Percentiles rank a stretch among this genome's conserved stretches.
Evolutionary conservation across 208 protist species (phyloP).

Genomic region (Acanthamoeba sp.): DNA sequence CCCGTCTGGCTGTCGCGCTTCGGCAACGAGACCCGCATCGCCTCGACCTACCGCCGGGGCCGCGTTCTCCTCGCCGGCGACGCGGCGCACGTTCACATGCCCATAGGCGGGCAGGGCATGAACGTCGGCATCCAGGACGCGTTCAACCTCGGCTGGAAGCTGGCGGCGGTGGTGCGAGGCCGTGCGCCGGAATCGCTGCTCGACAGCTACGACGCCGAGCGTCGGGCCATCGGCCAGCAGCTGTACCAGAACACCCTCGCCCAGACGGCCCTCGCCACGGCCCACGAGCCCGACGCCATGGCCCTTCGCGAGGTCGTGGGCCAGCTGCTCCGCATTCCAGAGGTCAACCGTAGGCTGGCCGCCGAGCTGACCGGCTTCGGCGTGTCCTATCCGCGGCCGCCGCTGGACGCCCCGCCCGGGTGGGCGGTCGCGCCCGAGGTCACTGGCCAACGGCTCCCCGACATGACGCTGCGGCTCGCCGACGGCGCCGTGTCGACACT

Average conservation of each 20-base stretch:
- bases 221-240: background rate
- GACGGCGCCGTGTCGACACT: background rate
- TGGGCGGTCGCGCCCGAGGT: background rate
- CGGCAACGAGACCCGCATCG: background rate
- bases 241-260: background rate
- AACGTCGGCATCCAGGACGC: slow-evolving; percentile 46
- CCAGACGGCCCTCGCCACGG: background rate
- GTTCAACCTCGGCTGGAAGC: slow-evolving; percentile 59
- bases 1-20: background rate
- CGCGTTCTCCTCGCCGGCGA: slow-evolving; percentile 38
- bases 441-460: background rate
- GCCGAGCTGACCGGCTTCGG: background rate
- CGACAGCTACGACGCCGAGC: slow-evolving; percentile 7
- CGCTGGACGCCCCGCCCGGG: background rate
- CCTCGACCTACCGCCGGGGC: background rate
- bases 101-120: slow-evolving; percentile 40
- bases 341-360: background rate
- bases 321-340: background rate
- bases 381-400: background rate
- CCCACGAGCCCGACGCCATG: background rate
- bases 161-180: background rate
- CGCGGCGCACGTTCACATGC: slow-evolving; percentile 23
- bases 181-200: background rate
- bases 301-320: background rate
- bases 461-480: background rate